Percentiles rank a stretch among this genome's conserved stretches.
phyloP scores from a whole-genome alignment of 768 basidiomycete genomes.

The Cyclocybe aegerita region DNA sequence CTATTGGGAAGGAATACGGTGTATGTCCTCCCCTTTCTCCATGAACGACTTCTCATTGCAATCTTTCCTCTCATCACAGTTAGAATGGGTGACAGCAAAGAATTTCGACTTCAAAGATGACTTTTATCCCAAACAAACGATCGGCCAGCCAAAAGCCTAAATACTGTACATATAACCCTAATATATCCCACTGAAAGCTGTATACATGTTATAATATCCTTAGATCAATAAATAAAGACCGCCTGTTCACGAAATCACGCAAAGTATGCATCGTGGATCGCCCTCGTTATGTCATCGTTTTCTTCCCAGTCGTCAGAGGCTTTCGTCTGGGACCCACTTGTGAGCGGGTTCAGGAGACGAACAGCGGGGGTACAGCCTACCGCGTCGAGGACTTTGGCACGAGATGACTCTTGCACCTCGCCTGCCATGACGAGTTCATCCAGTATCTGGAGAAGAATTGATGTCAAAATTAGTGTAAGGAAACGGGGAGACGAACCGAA shows the following conservation, averaged over 20 bases:
- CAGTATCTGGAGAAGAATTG: conserved; percentile 52
- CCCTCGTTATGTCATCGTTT: conserved; percentile 1
- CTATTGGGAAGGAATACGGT: conserved; percentile 30
- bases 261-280: conserved; percentile 2
- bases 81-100: conserved; percentile 50
- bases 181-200: neutral
- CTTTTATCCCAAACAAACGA: conserved; percentile 33
- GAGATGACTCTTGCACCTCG: conserved; percentile 92
- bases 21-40: conserved; percentile 36
- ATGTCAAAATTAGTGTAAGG: neutral
- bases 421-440: conserved; percentile 94
- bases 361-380: conserved; percentile 17
- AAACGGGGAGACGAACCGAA: conserved; percentile 47
- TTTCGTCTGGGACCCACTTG: conserved; percentile 4
- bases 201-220: no score
- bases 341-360: neutral
- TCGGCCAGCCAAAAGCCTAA: conserved; percentile 1
- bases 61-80: conserved; percentile 29
- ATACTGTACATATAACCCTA: neutral
- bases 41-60: neutral
- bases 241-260: neutral
- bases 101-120: conserved; percentile 63
- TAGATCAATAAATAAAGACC: no score
- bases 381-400: conserved; percentile 53
- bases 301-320: conserved; percentile 12